phyloP scores from a whole-genome alignment of 768 basidiomycete species.

The Stropharia rugosoannulata region DNA sequence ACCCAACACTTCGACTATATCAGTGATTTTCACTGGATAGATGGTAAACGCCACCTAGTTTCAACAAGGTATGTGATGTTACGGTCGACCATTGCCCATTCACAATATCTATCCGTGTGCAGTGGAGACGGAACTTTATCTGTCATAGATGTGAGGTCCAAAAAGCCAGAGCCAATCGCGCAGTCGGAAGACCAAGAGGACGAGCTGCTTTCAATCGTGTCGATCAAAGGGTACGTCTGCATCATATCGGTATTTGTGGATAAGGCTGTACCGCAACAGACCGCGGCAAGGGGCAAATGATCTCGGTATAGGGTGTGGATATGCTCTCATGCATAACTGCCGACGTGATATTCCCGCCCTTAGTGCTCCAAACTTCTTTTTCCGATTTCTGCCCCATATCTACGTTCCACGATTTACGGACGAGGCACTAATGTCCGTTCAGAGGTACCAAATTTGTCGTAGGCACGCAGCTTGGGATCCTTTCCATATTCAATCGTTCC shows the following conservation, averaged over 20 bases:
- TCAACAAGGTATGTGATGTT: conserved; percentile 70
- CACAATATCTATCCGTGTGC: conserved; percentile 9
- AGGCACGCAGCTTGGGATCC: conserved; percentile 85
- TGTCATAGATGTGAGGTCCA: conserved; percentile 87
- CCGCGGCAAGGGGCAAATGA: not conserved
- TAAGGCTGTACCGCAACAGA: not conserved
- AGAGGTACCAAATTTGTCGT: conserved; percentile 83
- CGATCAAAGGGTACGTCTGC: conserved; percentile 72
- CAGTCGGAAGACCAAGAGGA: conserved; percentile 97
- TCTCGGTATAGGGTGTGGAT: conserved; percentile 15
- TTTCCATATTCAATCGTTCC: conserved; percentile 86
- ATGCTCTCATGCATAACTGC: not conserved
- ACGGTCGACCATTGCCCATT: not conserved
- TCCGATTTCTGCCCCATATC: not conserved
- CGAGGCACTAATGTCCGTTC: conserved; percentile 6
- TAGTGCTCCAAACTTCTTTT: not conserved
- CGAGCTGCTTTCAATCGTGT: conserved; percentile 81
- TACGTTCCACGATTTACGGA: not conserved
- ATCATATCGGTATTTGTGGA: conserved; percentile 10
- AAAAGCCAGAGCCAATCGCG: conserved; percentile 71
- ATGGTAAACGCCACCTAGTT: conserved; percentile 81
- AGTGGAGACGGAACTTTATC: conserved; percentile 95
- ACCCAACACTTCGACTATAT: conserved; percentile 94
- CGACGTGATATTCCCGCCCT: not conserved
- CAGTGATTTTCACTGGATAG: conserved; percentile 86